Evolutionary conservation across 805 yeast genomes (phyloP).

Genomic region (Ogataea henricii): DNA sequence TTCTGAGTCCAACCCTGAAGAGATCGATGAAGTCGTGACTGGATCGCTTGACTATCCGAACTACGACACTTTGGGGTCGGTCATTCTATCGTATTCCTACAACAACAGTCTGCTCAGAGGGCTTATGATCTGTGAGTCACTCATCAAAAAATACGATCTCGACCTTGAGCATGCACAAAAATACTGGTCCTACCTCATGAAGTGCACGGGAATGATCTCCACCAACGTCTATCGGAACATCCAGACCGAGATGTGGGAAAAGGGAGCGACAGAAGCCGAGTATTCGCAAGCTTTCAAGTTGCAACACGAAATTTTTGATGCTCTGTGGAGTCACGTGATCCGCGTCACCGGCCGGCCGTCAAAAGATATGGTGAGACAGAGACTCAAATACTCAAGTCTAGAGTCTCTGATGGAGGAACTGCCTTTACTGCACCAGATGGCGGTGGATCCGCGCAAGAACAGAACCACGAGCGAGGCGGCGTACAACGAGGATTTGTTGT

Average conservation of each 20-base stretch:
- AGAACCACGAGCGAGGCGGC: constrained; percentile 19
- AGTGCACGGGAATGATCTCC: constrained; percentile 27
- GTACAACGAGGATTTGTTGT: constrained; percentile 23
- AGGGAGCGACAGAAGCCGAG: constrained; percentile 15
- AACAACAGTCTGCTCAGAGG: constrained; percentile 33
- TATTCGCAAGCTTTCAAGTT: constrained; percentile 13
- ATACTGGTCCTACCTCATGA: constrained; percentile 32
- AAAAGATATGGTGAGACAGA: constrained; percentile 23
- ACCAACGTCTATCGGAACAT: constrained; percentile 24
- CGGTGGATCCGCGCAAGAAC: constrained; percentile 13
- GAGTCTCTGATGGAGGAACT: constrained; percentile 26
- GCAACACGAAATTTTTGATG: constrained; percentile 27
- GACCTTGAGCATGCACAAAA: constrained; percentile 21
- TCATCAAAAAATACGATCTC: constrained; percentile 27
- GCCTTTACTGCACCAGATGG: constrained; percentile 22
- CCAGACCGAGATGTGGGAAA: constrained; percentile 20
- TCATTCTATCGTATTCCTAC: constrained; percentile 33
- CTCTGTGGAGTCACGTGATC: constrained; percentile 26
- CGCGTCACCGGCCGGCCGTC: constrained; percentile 19
- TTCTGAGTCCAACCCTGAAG: constrained; percentile 3
- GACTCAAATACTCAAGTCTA: constrained; percentile 27
- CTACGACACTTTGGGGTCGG: constrained; percentile 25
- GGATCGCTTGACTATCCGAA: constrained; percentile 30
- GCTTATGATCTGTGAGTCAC: constrained; percentile 25
- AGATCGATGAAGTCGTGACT: constrained; percentile 3